Base-by-base conservation (phyloP, 2,329 filamentous ascomycete genomes). In the Periglandula ipomoeae region DNA sequence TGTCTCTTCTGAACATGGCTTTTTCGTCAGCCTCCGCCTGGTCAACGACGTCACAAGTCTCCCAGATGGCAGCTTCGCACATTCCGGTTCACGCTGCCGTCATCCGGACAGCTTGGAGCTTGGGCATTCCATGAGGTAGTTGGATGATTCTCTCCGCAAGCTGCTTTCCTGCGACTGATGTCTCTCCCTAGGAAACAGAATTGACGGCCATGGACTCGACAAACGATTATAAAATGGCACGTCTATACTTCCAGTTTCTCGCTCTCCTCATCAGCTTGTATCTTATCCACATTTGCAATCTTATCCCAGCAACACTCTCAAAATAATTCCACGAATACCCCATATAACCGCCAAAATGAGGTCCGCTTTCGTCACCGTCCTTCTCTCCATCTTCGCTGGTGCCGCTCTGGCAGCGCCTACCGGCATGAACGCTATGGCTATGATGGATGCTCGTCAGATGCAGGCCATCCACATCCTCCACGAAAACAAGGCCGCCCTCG, bases 1-100 rank as follows among this genome's bases (percentile, higher is more conserved):
- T 11, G 0, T 34, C n/a, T 34, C n/a, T 65, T 46, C 32, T 68
- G n/a, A n/a, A 34, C 13, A 15, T 34, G 32, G 13, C 32, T 34
- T 34, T 34, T n/a, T n/a, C n/a, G n/a, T n/a, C n/a, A n/a, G n/a
- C 32, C 27, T n/a, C n/a, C 13, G 13, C 32, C 8, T n/a, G 32
- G 32, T 34, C 32, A 34, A 34, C 13, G 32, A 34, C 32, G 32
- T 34, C 32, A 34, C 13, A 34, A 11, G 13, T 11, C 8, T 10
- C n/a, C 32, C 13, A 34, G 8, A 34, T 34, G 32, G 11, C 32
- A n/a, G 32, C 13, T n/a, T 34, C 10, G 13, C 32, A n/a, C 32
- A 34, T 34, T 34, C 32, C 32, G 32, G 32, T 34, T 34, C 4
- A 11, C 32, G n/a, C 13, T n/a, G 13, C 4, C n/a, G 32, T n/a